Evolutionary conservation across 179 eudicot genomes (phyloP), one percentile per base, ranked within the genome.

Genomic region (Monotropa hypopitys): DNA sequence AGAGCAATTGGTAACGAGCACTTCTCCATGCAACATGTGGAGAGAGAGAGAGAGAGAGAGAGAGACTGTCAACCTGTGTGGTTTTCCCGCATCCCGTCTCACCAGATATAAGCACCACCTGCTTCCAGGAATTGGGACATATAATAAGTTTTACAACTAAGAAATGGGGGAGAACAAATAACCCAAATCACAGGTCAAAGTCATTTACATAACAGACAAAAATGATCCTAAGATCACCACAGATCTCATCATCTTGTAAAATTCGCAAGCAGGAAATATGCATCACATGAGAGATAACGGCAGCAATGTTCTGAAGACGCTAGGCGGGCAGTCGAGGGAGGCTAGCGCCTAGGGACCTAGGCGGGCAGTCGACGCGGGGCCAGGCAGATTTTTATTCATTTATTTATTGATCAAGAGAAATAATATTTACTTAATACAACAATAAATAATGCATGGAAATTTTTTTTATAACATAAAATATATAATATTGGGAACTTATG

Each of bases 51-150:
- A 56, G 50, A 28, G 23, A 65, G 35, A 46, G 70, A 43, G 7
- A 50, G 61, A 9, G 61, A 63, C 56, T 59, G 26, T 46, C 47
- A 82, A 93, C 99, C 97, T 95, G 99, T 42, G 99, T 95, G 69
- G 99, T 95, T 84, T 95, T 95, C 70, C 99, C 99, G 76, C 99
- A 95, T 33, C 99, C 99, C 79, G 99, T 95, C 90, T 90, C 98
- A 73, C 99, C 99, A 84, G 92, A 88, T 85, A 95, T 87, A 67
- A 95, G 97, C 75, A 95, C 97, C 7, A 95, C 99, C 99, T 91
- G 88, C 75, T 72, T 66, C 68, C 62, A 38, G 65, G 71, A 77
- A 77, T 69, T 61, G 1, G 5, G 62, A 70, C 43, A 53, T 57
- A 74, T 3, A 46, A 78, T 46, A 72, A 76, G 42, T 46, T 16